A percentile compares a stretch with the other conserved stretches of the same genome.
These are phyloP conservation scores for Rhynchosporium agropyri DNA, from an alignment of 2,329 filamentous ascomycete species.

Conservation along the genomic window DNA sequence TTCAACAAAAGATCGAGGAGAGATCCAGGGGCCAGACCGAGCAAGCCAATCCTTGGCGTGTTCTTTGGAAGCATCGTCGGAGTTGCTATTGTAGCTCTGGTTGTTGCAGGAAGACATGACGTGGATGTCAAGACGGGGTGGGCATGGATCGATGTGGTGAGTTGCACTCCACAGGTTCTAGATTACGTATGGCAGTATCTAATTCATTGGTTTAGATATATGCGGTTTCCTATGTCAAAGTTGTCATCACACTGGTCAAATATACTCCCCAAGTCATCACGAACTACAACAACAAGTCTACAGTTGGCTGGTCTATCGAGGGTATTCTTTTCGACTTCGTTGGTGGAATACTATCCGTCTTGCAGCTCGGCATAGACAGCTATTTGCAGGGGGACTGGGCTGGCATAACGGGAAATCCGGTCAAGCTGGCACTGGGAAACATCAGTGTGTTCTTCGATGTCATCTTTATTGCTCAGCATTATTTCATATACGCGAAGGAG, in stretches of 20 bases:
- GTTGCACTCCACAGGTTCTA: conserved; percentile 19
- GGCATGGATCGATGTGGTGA: conserved; percentile 62
- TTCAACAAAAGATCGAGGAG: conserved; percentile 60
- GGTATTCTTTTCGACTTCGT: conserved; percentile 83
- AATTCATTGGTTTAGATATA: conserved; percentile 46
- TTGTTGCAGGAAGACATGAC: conserved; percentile 46
- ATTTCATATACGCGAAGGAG: conserved; percentile 66
- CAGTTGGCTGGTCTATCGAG: conserved; percentile 82
- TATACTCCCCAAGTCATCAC: conserved; percentile 84
- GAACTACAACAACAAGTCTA: conserved; percentile 85
- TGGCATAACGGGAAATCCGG: conserved; percentile 86
- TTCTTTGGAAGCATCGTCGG: conserved; percentile 68
- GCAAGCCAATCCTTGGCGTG: conserved; percentile 67
- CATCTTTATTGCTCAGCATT: conserved; percentile 88
- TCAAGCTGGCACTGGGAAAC: conserved; percentile 86
- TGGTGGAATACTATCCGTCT: conserved; percentile 79
- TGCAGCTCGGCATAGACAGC: conserved; percentile 83
- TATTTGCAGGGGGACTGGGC: conserved; percentile 85
- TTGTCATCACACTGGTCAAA: conserved; percentile 86
- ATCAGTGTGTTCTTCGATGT: conserved; percentile 84
- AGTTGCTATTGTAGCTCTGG: conserved; percentile 51
- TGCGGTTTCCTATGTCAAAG: conserved; percentile 83
- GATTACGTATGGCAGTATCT: not conserved
- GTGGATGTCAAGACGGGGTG: conserved; percentile 51
- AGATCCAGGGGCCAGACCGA: conserved; percentile 57